A percentile compares a stretch with the other conserved stretches of the same genome.
Conservation (phyloP, 1,284 basidiomycete genomes). For the Malassezia cuniculi region DNA sequence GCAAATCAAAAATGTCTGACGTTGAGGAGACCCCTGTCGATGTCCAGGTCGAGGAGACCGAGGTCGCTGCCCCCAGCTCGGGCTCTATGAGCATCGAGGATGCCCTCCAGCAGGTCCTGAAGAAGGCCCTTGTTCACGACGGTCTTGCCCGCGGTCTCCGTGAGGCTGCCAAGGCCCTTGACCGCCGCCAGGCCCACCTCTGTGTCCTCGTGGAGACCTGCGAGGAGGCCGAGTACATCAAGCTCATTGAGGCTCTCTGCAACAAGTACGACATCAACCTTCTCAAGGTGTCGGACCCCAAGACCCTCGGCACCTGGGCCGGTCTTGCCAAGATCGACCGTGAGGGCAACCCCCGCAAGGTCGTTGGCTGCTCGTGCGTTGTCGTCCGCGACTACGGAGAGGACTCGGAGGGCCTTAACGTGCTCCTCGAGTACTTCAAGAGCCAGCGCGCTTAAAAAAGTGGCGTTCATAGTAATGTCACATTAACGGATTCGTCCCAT, state of each 20-base stretch:
- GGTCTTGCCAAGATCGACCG: slow-evolving; percentile 91
- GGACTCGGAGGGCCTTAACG: slow-evolving; percentile 89
- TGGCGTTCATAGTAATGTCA: no score
- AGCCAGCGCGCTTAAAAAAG: slow-evolving; percentile 51
- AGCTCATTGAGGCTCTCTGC: slow-evolving; percentile 98
- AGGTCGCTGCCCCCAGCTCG: slow-evolving; percentile 51
- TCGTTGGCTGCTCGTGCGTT: slow-evolving; percentile 61
- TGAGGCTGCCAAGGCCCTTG: slow-evolving; percentile 92
- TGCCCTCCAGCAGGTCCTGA: slow-evolving; percentile 85
- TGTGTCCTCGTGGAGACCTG: slow-evolving; percentile 98
- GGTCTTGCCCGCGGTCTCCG: slow-evolving; percentile 95
- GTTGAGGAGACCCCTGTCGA: slow-evolving; percentile 48
- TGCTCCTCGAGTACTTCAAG: slow-evolving; percentile 93
- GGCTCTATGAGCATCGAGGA: slow-evolving; percentile 94
- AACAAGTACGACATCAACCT: slow-evolving; percentile 98
- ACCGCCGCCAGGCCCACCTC: slow-evolving; percentile 95
- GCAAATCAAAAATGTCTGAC: slow-evolving; percentile 42
- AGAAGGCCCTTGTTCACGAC: slow-evolving; percentile 92
- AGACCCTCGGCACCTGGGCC: slow-evolving; percentile 87
- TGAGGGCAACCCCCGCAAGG: slow-evolving; percentile 94
- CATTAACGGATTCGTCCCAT: no score
- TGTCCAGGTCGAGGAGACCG: slow-evolving; percentile 57
- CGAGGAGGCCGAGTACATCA: slow-evolving; percentile 98
- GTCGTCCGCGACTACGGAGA: slow-evolving; percentile 96
- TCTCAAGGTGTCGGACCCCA: slow-evolving; percentile 93